These are phyloP conservation scores for Fennellomyces sp. DNA, from an alignment of 371 early-diverging fungal genomes.

Conservation along the genomic window DNA sequence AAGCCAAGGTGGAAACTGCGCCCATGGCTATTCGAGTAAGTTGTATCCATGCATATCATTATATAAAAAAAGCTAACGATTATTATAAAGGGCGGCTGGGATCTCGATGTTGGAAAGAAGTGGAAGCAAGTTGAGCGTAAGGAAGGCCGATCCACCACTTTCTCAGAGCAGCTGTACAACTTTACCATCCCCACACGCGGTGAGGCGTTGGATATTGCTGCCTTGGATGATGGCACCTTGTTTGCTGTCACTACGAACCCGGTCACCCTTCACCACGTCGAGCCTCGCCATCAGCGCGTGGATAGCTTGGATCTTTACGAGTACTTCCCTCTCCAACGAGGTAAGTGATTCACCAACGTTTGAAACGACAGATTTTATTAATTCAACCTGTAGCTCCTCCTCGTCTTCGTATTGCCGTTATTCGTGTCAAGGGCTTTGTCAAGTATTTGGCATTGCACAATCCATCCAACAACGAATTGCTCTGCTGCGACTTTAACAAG, in stretches of 20 bases:
- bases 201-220: slow-evolving; percentile 69
- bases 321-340: slow-evolving; percentile 72
- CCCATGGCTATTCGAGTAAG: slow-evolving; percentile 47
- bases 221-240: slow-evolving; percentile 56
- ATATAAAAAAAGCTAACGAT: background rate
- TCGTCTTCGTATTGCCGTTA: slow-evolving; percentile 56
- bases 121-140: slow-evolving; percentile 68
- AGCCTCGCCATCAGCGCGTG: slow-evolving; percentile 55
- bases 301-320: slow-evolving; percentile 77
- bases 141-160: slow-evolving; percentile 66
- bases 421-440: slow-evolving; percentile 36
- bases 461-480: slow-evolving; percentile 68
- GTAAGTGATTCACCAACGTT: slow-evolving; percentile 13
- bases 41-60: background rate
- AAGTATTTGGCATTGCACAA: slow-evolving; percentile 69
- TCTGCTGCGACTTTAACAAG: slow-evolving; percentile 64
- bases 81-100: slow-evolving; percentile 57
- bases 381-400: slow-evolving; percentile 50
- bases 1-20: slow-evolving; percentile 21
- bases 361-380: background rate
- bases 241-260: slow-evolving; percentile 73
- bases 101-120: slow-evolving; percentile 54
- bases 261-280: slow-evolving; percentile 68
- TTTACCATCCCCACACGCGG: slow-evolving; percentile 77
- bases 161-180: slow-evolving; percentile 72